Conservation (phyloP, 805 yeast genomes). For the Candida suzukii region DNA sequence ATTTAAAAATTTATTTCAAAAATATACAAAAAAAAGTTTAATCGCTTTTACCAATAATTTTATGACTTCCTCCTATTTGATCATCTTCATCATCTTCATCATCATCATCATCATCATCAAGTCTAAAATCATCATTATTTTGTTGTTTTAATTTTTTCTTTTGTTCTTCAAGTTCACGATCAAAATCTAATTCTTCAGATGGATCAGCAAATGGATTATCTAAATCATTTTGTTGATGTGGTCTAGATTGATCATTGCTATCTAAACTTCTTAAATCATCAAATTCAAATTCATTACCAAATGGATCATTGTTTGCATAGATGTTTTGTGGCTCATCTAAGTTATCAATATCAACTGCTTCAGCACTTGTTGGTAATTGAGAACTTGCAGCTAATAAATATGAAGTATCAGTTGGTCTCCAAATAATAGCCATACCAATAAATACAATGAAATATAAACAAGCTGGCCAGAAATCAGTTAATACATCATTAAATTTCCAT, state of each 20-base stretch:
- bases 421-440: constrained; percentile 75
- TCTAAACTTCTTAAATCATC: constrained; percentile 51
- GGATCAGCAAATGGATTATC: constrained; percentile 27
- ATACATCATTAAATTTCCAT: constrained; percentile 88
- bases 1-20: too few relatives aligned
- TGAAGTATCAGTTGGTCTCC: constrained; percentile 97
- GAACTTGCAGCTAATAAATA: constrained; percentile 91
- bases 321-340: constrained; percentile 17
- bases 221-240: background rate
- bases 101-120: constrained; percentile 24
- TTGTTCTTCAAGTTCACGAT: constrained; percentile 26
- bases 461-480: constrained; percentile 93
- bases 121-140: constrained; percentile 16
- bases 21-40: too few relatives aligned
- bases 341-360: constrained; percentile 45
- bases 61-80: background rate
- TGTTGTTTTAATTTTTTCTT: constrained; percentile 9
- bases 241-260: constrained; percentile 25
- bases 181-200: constrained; percentile 13
- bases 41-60: background rate
- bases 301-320: constrained; percentile 22
- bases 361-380: constrained; percentile 68
- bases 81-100: background rate
- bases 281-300: constrained; percentile 52
- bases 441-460: constrained; percentile 80